Evolutionary conservation across 2,329 filamentous ascomycete genomes (phyloP).

Genomic region (Colletotrichum chrysophilum): DNA sequence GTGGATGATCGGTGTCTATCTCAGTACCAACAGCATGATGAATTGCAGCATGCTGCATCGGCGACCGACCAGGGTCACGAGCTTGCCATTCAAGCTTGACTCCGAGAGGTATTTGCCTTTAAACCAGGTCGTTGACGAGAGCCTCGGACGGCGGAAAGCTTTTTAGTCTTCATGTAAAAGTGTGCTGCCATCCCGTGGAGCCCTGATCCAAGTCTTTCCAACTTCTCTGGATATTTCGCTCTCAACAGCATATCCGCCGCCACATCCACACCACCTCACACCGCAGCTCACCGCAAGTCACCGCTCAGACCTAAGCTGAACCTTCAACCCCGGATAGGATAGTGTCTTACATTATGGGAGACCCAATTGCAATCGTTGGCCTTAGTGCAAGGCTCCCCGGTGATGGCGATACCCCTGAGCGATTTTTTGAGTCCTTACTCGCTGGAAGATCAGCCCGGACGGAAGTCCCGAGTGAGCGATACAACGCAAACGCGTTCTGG

Average conservation of each 20-base stretch:
- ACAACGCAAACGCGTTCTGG: slow-evolving; percentile 34
- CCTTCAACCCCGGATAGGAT: not conserved
- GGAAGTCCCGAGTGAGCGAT: slow-evolving; percentile 31
- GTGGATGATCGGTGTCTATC: not conserved
- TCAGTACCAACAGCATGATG: not conserved
- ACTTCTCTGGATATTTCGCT: not conserved
- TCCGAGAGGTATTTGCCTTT: not conserved
- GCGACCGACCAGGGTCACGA: not conserved
- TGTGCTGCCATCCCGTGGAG: not conserved
- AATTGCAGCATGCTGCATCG: not conserved
- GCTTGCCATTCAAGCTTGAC: not conserved
- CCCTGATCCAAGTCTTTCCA: slow-evolving; percentile 5
- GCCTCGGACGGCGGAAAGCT: not conserved
- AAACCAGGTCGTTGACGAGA: not conserved
- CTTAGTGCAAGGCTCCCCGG: slow-evolving; percentile 52
- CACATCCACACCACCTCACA: not conserved
- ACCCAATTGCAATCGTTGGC: slow-evolving; percentile 52
- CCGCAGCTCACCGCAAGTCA: slow-evolving; percentile 2
- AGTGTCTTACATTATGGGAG: slow-evolving; percentile 18
- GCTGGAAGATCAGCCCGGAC: slow-evolving; percentile 30
- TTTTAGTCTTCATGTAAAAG: not conserved
- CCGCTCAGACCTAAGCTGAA: slow-evolving; percentile 2
- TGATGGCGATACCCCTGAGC: slow-evolving; percentile 41
- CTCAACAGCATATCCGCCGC: not conserved
- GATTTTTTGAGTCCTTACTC: slow-evolving; percentile 49